These are phyloP conservation scores for Talaromyces sp. DNA, from an alignment of 2,329 filamentous ascomycete species.

Conservation along the genomic window DNA sequence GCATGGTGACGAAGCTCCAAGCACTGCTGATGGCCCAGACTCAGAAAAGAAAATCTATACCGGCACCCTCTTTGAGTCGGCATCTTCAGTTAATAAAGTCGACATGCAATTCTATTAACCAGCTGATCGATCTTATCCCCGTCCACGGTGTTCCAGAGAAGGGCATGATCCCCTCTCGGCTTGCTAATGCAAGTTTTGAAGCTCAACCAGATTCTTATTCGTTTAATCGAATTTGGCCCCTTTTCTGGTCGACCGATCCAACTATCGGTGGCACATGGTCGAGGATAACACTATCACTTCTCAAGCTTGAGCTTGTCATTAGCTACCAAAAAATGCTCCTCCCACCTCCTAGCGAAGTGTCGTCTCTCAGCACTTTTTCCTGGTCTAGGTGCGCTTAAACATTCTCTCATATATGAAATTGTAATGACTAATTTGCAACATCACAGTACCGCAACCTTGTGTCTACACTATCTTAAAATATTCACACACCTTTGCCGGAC, in stretches of 20 bases:
- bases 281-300: constrained; percentile 5
- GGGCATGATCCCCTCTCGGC: too few species aligned
- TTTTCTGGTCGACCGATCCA: background rate
- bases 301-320: constrained; percentile 8
- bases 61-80: too few species aligned
- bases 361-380: background rate
- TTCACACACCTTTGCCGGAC: constrained; percentile 3
- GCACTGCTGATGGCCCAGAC: too few species aligned
- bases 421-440: background rate
- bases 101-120: too few species aligned
- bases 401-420: background rate
- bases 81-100: too few species aligned
- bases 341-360: background rate
- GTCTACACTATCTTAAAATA: background rate
- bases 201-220: too few species aligned
- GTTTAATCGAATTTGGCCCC: too few species aligned
- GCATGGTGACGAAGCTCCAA: too few species aligned
- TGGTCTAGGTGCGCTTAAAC: background rate
- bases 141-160: too few species aligned
- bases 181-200: too few species aligned
- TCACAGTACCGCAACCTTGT: background rate
- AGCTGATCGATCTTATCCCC: too few species aligned
- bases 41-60: too few species aligned
- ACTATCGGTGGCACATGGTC: constrained; percentile 3
- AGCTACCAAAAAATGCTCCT: constrained; percentile 9